Conservation (phyloP, 2,329 filamentous ascomycete genomes). For the Dactylellina drechsleri region DNA sequence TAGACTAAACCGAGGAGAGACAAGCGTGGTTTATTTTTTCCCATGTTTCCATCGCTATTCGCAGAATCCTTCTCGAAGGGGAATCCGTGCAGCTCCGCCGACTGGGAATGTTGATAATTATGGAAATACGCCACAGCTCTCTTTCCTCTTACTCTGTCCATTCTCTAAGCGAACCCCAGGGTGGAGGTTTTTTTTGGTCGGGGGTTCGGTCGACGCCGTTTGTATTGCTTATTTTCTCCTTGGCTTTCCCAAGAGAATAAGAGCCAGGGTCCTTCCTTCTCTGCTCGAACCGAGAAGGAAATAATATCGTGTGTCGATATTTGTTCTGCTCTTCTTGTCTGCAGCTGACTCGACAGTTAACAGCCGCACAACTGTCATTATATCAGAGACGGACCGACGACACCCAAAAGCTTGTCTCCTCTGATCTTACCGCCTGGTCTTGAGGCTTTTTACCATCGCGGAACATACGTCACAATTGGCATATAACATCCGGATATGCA, state of each 20-base stretch:
- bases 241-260: background rate
- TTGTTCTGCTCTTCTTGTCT: no score
- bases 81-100: constrained; percentile 45
- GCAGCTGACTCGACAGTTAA: no score
- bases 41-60: constrained; percentile 6
- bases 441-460: no score
- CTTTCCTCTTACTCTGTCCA: background rate
- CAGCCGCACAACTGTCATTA: no score
- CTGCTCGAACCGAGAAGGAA: no score
- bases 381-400: no score
- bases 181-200: background rate
- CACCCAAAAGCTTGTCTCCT: no score
- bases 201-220: constrained; percentile 14
- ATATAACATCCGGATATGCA: no score
- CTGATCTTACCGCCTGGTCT: no score
- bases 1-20: constrained; percentile 11
- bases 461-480: no score
- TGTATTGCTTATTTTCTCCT: background rate
- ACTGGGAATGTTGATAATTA: constrained; percentile 47
- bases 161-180: constrained; percentile 28
- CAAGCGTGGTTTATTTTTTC: constrained; percentile 55
- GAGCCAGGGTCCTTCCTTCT: no score
- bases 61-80: constrained; percentile 55
- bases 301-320: no score
- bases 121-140: constrained; percentile 53